These are phyloP conservation scores for Rhododendron ovatum DNA, from an alignment of 148 eudicot genomes.

Conservation along the genomic window DNA sequence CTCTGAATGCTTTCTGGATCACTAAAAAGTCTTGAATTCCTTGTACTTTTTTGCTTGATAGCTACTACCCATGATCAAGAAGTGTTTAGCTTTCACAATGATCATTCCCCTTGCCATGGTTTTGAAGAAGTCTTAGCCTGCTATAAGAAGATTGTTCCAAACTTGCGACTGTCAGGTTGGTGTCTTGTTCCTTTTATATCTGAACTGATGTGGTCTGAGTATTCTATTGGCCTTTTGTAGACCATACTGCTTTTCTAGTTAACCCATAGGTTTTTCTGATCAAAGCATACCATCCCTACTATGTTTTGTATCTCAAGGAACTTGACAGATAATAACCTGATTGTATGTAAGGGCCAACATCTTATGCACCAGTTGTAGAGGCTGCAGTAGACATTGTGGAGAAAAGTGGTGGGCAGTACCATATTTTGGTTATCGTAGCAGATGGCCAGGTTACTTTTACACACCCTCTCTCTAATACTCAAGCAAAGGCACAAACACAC, in stretches of 20 bases:
- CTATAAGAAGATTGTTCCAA: slow-evolving; percentile 30
- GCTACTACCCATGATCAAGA: slow-evolving; percentile 42
- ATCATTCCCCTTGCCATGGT: slow-evolving; percentile 39
- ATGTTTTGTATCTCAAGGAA: not conserved
- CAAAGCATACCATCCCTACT: not conserved
- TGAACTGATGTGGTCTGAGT: not conserved
- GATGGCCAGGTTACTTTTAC: slow-evolving; percentile 37
- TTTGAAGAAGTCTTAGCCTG: slow-evolving; percentile 45
- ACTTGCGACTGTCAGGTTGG: slow-evolving; percentile 34
- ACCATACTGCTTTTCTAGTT: slow-evolving; percentile 7
- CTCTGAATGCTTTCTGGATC: not conserved
- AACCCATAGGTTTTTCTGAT: not conserved
- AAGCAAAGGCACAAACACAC: not conserved
- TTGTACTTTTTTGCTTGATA: slow-evolving; percentile 2
- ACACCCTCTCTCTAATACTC: not conserved
- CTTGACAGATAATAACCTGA: not conserved
- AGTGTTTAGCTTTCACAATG: slow-evolving; percentile 46
- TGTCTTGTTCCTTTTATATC: not conserved
- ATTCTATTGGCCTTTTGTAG: not conserved
- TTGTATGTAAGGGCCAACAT: slow-evolving; percentile 35
- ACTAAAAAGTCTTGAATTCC: not conserved
- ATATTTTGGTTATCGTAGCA: slow-evolving; percentile 40
- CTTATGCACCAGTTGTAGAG: slow-evolving; percentile 38
- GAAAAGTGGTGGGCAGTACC: slow-evolving; percentile 45
- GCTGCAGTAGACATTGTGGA: slow-evolving; percentile 42